Evolutionary conservation across 768 basidiomycete species (phyloP), one percentile per base, ranked within the genome.

Genomic region (Gelatoporia subvermispora): DNA sequence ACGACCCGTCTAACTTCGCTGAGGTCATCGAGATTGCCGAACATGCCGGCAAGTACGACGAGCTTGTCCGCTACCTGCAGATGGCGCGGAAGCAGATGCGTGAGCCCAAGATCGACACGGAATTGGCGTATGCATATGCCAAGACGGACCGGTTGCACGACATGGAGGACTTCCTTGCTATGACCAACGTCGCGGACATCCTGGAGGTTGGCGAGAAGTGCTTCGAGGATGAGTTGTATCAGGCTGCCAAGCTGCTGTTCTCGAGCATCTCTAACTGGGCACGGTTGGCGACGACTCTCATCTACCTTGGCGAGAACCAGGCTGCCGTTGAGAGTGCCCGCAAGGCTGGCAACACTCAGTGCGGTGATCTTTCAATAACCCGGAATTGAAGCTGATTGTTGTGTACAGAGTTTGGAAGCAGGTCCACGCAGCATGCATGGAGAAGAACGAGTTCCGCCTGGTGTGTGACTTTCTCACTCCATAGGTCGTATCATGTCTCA

Each of bases 261-360:
- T 81, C 82, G 35, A 94, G 93, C 69, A 99, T 99, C 60, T 95
- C 93, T 1, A 99, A 99, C 70, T 99, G 94, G 93, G 96, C 96
- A 38, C 82, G 96, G 51, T 74, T 99, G 52, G 96, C 96, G 0
- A 99, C 96, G 2, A 99, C 96, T 8, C 81, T 98, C 61, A 97
- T 99, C 63, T 99, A 99, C 70, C 79, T 99, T 37, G 91, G 92
- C 35, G 95, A 99, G 71, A 96, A 97, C 64, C 96, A 98, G 66
- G 82, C 92, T 43, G 96, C 96, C 18, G 96, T 99, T 10, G 96
- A 99, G 69, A 96, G 95, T 56, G 96, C 96, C n/a, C 78, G 96
- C 47, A 99, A 99, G 66, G 96, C 96, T 13, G 96, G 96, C 10
- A 98, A 98, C 62, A 99, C 96, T 4, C 95, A 98, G 91, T 92